Conservation (phyloP, 305 asterid species). For the Nicotiana rustica region DNA sequence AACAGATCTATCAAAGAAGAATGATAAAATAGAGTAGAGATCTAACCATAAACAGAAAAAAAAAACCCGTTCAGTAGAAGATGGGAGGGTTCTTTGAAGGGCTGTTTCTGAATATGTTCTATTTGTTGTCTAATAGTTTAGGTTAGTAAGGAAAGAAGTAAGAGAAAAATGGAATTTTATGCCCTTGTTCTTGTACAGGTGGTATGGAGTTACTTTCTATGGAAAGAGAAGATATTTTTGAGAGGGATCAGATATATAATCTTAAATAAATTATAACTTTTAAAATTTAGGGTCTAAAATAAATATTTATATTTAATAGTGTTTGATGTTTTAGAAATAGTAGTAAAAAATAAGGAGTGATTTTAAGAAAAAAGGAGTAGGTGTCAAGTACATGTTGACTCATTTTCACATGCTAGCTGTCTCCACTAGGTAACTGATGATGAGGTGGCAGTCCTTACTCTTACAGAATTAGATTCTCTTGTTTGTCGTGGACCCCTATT, state of each 20-base stretch:
- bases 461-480: constrained; percentile 3
- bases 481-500: constrained; percentile 3
- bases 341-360: too few species aligned
- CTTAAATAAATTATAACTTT: too few species aligned
- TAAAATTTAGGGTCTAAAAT: too few species aligned
- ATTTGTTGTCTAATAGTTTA: too few species aligned
- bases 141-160: background rate
- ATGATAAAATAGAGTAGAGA: background rate
- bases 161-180: background rate
- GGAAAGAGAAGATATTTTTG: background rate
- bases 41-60: background rate
- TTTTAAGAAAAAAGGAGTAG: background rate
- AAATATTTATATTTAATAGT: too few species aligned
- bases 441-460: background rate
- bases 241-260: background rate
- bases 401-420: background rate
- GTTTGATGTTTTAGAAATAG: too few species aligned
- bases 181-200: background rate
- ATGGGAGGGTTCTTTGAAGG: background rate
- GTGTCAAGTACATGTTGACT: background rate
- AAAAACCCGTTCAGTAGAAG: background rate
- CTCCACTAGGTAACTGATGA: background rate
- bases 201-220: background rate
- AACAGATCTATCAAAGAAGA: background rate
- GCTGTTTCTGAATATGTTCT: background rate